Evolutionary conservation across 805 yeast species (phyloP), one percentile per base, ranked within the genome.

Genomic region (Myxozyma sirexii): DNA sequence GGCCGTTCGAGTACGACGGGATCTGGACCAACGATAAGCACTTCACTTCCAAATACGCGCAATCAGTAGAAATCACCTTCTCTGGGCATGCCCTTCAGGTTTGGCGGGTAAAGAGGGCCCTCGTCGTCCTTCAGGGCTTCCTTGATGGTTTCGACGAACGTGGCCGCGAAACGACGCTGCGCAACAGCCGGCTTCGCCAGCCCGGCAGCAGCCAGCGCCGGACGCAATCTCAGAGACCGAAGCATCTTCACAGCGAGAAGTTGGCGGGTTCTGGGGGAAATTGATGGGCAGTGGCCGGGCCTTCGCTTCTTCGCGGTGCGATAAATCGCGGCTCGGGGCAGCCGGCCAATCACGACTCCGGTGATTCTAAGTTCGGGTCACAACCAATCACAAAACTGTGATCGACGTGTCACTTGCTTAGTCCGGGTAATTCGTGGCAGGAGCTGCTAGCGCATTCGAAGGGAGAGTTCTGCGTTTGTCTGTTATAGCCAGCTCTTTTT

Each of bases 1-100:
- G 87, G 86, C 21, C 75, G 74, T 49, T 72, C 56, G 8, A 77
- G 58, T 45, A 74, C 78, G 31, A 68, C 70, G 41, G 64, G 57
- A 8, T 72, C 74, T 26, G 71, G 13, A 23, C 2, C 3, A 8
- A 4, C 23, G n/a, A 39, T 54, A 29, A 57, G 46, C 23, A 35
- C n/a, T 5, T 23, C 3, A 35, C 17, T 10, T 29, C 5, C 39
- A 17, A 17, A 21, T n/a, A 15, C 45, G 21, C 3, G 17, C 19
- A 4, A 8, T 37, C 10, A 27, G 26, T 42, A 24, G 15, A 12
- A 39, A 56, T 19, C 31, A 61, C 64, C 62, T 21, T 46, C 57
- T 21, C 65, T 31, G 10, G 54, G 54, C 24, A 61, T 51, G 21
- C 27, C 43, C 51, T 58, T 61, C 50, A 55, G 56, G 45, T 54